These are phyloP conservation scores for Dichomitus squalens DNA, from an alignment of 1,284 basidiomycete species.

Conservation along the genomic window DNA sequence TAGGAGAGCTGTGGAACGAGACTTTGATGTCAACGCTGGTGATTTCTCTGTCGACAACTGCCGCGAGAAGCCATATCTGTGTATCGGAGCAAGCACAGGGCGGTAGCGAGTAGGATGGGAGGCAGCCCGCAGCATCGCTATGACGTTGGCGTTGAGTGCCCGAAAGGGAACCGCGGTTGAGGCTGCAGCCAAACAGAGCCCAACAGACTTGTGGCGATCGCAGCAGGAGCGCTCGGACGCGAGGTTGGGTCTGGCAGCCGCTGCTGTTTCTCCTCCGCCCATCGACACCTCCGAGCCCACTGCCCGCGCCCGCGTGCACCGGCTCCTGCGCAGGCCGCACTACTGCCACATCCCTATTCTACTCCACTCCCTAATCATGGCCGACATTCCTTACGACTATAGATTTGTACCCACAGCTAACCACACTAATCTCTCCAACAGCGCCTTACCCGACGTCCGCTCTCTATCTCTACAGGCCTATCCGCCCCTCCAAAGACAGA, in stretches of 20 bases:
- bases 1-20: slow-evolving; percentile 7
- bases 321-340: slow-evolving; percentile 18
- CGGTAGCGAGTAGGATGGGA: not conserved
- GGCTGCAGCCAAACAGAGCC: slow-evolving; percentile 17
- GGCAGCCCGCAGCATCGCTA: slow-evolving; percentile 10
- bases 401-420: slow-evolving; percentile 26
- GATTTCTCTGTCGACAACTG: not conserved
- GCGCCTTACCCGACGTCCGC: slow-evolving; percentile 11
- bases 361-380: slow-evolving; percentile 26
- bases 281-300: slow-evolving; percentile 20
- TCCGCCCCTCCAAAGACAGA: slow-evolving; percentile 24
- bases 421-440: slow-evolving; percentile 12
- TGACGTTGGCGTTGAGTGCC: slow-evolving; percentile 27
- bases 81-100: not conserved
- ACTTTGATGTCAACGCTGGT: not conserved
- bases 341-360: slow-evolving; percentile 13
- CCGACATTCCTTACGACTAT: slow-evolving; percentile 26
- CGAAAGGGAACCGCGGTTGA: slow-evolving; percentile 2
- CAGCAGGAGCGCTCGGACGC: slow-evolving; percentile 1
- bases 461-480: slow-evolving; percentile 20
- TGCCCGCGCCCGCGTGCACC: slow-evolving; percentile 10
- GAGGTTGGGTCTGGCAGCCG: slow-evolving; percentile 11
- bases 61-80: not conserved
- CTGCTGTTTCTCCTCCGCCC: slow-evolving; percentile 8
- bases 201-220: slow-evolving; percentile 3